Evolutionary conservation across 2,329 filamentous ascomycete genomes (phyloP).

Genomic region (Aspergillus oerlinghausenensis): DNA sequence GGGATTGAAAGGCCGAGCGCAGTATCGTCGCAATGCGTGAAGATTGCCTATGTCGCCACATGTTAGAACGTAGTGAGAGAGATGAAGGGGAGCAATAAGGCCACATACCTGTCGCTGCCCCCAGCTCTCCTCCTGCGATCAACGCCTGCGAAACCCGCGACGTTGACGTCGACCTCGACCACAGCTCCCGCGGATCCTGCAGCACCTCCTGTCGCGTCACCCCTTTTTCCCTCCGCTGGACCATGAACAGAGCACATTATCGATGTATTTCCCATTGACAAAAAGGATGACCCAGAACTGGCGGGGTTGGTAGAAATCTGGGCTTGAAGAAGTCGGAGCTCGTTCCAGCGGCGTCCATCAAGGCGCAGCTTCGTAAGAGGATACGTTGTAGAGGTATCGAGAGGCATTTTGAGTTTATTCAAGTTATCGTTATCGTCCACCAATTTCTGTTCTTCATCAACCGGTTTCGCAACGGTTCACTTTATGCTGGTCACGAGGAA

Average conservation of each 20-base stretch:
- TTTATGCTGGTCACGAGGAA: neutral
- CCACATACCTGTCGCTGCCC: conserved; percentile 71
- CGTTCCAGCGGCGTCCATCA: conserved; percentile 91
- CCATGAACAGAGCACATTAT: conserved; percentile 90
- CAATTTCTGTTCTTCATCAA: neutral
- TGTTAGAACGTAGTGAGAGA: neutral
- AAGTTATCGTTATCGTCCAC: neutral
- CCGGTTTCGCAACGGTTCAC: neutral
- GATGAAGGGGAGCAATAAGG: neutral
- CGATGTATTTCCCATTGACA: conserved; percentile 97
- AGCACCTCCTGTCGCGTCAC: conserved; percentile 44
- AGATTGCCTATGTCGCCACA: conserved; percentile 56
- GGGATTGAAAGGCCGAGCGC: conserved; percentile 68
- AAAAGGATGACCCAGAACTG: conserved; percentile 86
- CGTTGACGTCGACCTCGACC: conserved; percentile 74
- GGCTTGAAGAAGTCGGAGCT: conserved; percentile 80
- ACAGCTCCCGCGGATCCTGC: conserved; percentile 54
- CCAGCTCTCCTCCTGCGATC: conserved; percentile 70
- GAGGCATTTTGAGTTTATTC: conserved; percentile 61
- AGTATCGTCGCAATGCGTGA: conserved; percentile 62
- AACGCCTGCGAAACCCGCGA: conserved; percentile 83
- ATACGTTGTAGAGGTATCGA: conserved; percentile 91
- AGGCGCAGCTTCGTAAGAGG: conserved; percentile 76
- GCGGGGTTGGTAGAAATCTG: conserved; percentile 90
- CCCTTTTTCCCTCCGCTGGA: conserved; percentile 64